Base-by-base conservation (phyloP, 371 early-diverging fungal genomes). In the Blastocladiella emersonii region DNA sequence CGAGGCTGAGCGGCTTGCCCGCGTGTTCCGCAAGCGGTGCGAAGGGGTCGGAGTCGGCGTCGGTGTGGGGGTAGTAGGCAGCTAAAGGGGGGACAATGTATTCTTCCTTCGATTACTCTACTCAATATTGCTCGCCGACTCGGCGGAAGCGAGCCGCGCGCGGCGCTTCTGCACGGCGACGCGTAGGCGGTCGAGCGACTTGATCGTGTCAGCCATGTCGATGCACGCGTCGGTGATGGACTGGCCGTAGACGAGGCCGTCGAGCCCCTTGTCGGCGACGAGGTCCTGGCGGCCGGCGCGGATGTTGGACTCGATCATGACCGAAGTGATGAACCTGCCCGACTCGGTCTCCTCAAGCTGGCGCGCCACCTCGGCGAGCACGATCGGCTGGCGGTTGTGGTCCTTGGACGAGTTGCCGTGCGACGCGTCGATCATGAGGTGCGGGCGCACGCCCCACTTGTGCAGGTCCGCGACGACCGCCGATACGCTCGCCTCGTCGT, bases 291-390 rank as follows among this genome's bases (percentile, higher is more conserved):
- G 82, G 34, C 93, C 93, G 70, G 90, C 95, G 63, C 80, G 72
- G 41, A 94, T 69, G 63, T 96, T 86, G 30, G 87, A 86, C 74
- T 96, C 97, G 63, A 96, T 87, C 97, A 96, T 96, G 27, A 95
- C 86, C 57, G 95, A 95, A 55, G 85, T 68, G 21, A 63, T 53
- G 56, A 34, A 57, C 15, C 15, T 32, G 32, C 48, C 62, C 35
- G 61, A 48, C 37, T 59, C 59, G n/a, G 59, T 59, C 30, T 23
- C 37, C 2, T 8, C 34, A 12, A 59, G 2, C 59, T 59, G 59
- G 25, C 43, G 37, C 34, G 59, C 79, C 66, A 95, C 77, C 65
- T 80, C 77, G 61, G 85, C 77, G 34, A 83, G 87, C 19, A 92
- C 94, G 44, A 84, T 70, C 65, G 84, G 80, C 75, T 95, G 96